Evolutionary conservation across 345 rosid genomes (phyloP), one percentile per base, ranked within the genome.

Genomic region (Raphanus raphanistrum): DNA sequence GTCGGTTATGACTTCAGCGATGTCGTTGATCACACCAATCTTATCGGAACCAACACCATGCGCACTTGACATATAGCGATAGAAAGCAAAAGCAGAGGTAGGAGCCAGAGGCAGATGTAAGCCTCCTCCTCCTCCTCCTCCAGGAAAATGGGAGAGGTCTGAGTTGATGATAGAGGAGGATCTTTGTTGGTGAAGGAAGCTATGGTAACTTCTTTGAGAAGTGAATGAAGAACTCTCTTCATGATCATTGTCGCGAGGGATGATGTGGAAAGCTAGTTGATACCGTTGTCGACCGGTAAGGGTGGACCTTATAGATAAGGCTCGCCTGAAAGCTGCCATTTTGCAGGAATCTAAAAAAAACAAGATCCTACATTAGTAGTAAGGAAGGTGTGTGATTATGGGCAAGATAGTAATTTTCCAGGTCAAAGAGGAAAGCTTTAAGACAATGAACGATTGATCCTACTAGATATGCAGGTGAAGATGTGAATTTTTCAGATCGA

Each of bases 11-110:
- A 82, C 87, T 55, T 76, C 87, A 1, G 90, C 86, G 25, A 86
- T 83, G n/a, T 88, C 89, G 1, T 77, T 70, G 8, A 89, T 70
- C 13, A 83, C 58, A 60, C 85, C 89, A 7, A 89, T 79, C 48
- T 85, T 87, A 0, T 86, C 90, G 0, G 86, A 36, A 4, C 84
- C 89, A 1, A 64, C 81, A 48, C 86, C 88, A 52, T 70, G 79
- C 6, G 86, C 61, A 15, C 90, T 84, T 0, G 96, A 89, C 90
- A 92, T 87, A 64, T 85, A 76, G 38, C 93, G 92, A 38, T 63
- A 68, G 70, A 80, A 85, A n/a, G 82, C 83, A 16, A 82, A 62
- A 10, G 84, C 90, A 5, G 76, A 58, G 12, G 82, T 89, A 4
- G 77, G 55, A 12, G 75, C 62, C 38, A 80, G 60, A 54, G 82